Conservation (phyloP, 1,284 basidiomycete species). For the Veloboletus limbatus region DNA sequence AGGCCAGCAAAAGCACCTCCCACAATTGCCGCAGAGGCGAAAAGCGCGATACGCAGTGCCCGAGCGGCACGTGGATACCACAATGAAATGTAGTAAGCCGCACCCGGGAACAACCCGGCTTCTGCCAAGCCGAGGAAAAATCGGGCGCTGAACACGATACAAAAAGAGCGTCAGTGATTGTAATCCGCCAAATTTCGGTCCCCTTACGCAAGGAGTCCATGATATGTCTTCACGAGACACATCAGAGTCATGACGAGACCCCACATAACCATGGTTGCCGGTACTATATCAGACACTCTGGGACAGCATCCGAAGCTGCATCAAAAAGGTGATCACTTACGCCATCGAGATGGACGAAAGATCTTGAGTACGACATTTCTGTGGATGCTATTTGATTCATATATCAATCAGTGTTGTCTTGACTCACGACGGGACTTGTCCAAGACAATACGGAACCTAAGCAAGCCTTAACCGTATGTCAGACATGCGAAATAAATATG, state of each 20-base stretch:
- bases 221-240: conserved; percentile 30
- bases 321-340: conserved; percentile 21
- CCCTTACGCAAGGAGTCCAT: conserved; percentile 24
- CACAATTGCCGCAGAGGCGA: conserved; percentile 1
- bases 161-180: conserved; percentile 1
- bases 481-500: background rate
- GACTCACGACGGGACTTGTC: conserved; percentile 44
- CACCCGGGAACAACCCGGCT: conserved; percentile 2
- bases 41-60: conserved; percentile 1
- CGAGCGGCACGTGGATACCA: conserved; percentile 7
- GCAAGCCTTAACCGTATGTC: background rate
- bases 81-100: conserved; percentile 2
- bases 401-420: background rate
- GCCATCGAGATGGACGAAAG: conserved; percentile 43
- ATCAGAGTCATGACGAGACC: conserved; percentile 39
- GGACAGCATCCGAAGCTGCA: background rate
- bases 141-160: conserved; percentile 36
- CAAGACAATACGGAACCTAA: conserved; percentile 43
- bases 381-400: background rate
- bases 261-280: conserved; percentile 46
- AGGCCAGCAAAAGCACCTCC: conserved; percentile 1
- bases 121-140: conserved; percentile 25
- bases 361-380: conserved; percentile 44
- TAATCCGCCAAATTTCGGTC: background rate
- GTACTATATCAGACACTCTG: conserved; percentile 28